Percentiles rank a stretch among this genome's conserved stretches.
Evolutionary conservation across 2,329 filamentous ascomycete species (phyloP).

Genomic region (Colletotrichum brevisporum): DNA sequence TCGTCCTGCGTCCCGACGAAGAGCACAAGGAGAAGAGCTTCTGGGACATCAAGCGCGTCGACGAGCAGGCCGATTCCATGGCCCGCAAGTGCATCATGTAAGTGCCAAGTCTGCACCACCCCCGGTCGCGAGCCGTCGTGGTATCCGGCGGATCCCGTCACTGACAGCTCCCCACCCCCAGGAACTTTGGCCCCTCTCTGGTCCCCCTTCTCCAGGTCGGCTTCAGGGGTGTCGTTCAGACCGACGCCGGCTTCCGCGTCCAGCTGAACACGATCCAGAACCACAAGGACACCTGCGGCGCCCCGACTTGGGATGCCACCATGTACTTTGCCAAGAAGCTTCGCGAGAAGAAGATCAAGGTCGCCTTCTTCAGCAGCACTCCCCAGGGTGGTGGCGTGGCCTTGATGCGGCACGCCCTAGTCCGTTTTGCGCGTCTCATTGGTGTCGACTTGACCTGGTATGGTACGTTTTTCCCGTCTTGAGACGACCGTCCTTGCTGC

Average conservation of each 20-base stretch:
- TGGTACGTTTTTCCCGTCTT: constrained; percentile 56
- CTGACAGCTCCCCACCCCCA: constrained; percentile 47
- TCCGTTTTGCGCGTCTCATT: constrained; percentile 77
- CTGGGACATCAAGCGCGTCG: constrained; percentile 73
- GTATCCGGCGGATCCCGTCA: background rate
- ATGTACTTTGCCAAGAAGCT: constrained; percentile 74
- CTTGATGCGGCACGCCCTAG: constrained; percentile 83
- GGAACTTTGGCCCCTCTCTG: constrained; percentile 80
- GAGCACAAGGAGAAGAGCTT: constrained; percentile 58
- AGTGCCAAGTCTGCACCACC: constrained; percentile 46
- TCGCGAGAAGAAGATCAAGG: constrained; percentile 73
- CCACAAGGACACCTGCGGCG: constrained; percentile 73
- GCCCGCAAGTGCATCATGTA: constrained; percentile 83
- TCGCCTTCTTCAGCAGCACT: constrained; percentile 85
- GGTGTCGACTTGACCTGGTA: constrained; percentile 83
- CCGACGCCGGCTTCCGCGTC: constrained; percentile 76
- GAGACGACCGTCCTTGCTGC: constrained; percentile 2
- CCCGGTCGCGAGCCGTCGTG: background rate
- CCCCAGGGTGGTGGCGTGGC: constrained; percentile 88
- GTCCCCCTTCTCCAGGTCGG: constrained; percentile 78
- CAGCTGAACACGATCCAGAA: constrained; percentile 69
- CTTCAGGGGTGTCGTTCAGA: constrained; percentile 77
- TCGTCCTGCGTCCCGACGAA: constrained; percentile 70
- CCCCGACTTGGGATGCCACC: constrained; percentile 75
- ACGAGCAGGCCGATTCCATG: constrained; percentile 87